phyloP scores from a whole-genome alignment of 306 rosid genomes.

The Glycine tomentella region DNA sequence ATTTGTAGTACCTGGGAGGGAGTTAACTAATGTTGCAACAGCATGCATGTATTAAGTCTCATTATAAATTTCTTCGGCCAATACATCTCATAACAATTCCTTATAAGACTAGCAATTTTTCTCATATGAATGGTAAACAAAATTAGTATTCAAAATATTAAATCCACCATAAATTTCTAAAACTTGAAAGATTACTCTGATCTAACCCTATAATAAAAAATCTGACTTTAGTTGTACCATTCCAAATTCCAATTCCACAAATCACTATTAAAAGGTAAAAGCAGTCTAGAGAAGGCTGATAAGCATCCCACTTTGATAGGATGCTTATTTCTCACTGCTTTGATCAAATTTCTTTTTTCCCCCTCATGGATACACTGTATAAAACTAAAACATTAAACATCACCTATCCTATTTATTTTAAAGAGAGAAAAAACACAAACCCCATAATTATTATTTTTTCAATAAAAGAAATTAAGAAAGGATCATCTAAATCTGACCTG shows the following conservation, averaged over 20 bases:
- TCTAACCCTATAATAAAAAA: neutral
- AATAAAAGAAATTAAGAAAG: neutral
- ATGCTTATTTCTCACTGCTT: too few species aligned
- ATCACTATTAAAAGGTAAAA: neutral
- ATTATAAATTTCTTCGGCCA: neutral
- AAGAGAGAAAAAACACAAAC: too few species aligned
- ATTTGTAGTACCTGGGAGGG: slow-evolving; percentile 2
- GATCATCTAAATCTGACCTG: slow-evolving; percentile 56
- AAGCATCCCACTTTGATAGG: slow-evolving; percentile 26
- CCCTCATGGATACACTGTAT: neutral
- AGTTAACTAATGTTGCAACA: neutral
- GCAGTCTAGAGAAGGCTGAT: neutral
- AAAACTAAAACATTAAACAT: slow-evolving; percentile 16
- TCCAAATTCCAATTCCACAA: neutral
- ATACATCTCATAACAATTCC: slow-evolving; percentile 1
- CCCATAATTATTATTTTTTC: neutral
- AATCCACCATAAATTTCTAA: too few species aligned
- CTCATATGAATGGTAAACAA: neutral
- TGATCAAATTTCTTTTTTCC: neutral
- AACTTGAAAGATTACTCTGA: neutral
- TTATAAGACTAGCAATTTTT: slow-evolving; percentile 6
- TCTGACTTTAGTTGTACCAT: slow-evolving; percentile 18
- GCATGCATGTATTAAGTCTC: slow-evolving; percentile 6
- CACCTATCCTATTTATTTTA: neutral
- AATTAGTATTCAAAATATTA: neutral